These are phyloP conservation scores for Metarhizium humberi DNA, from an alignment of 2,329 filamentous ascomycete species.

Conservation along the genomic window DNA sequence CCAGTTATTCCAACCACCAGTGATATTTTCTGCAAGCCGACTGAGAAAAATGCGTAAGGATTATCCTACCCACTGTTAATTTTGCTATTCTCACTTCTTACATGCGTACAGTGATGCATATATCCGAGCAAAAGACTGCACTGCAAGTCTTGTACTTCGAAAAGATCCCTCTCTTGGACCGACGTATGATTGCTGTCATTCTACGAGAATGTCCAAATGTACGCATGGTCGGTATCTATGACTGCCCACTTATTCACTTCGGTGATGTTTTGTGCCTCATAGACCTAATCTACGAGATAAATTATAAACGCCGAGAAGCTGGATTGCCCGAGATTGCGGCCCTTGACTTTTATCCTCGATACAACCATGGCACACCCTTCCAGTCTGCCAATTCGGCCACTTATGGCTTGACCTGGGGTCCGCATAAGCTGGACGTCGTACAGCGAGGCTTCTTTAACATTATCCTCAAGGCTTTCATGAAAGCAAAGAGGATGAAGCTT, in stretches of 20 bases:
- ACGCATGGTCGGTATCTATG: conserved; percentile 25
- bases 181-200: conserved; percentile 24
- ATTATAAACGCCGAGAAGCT: conserved; percentile 12
- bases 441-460: conserved; percentile 25
- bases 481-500: conserved; percentile 19
- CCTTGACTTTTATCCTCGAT: conserved; percentile 26
- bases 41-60: conserved; percentile 16
- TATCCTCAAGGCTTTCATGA: conserved; percentile 24
- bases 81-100: neutral
- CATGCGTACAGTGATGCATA: conserved; percentile 13
- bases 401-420: conserved; percentile 23
- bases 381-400: conserved; percentile 3
- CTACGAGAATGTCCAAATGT: conserved; percentile 21
- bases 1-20: conserved; percentile 8
- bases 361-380: conserved; percentile 18
- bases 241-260: conserved; percentile 27
- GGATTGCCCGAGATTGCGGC: conserved; percentile 11
- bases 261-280: conserved; percentile 24
- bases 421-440: conserved; percentile 13
- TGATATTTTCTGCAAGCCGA: conserved; percentile 4
- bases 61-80: neutral
- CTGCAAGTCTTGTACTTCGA: conserved; percentile 21
- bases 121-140: conserved; percentile 9
- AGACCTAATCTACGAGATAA: conserved; percentile 27
- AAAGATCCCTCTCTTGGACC: conserved; percentile 21